These are phyloP conservation scores for Asterophora parasitica DNA, from an alignment of 768 basidiomycete species.

Conservation along the genomic window DNA sequence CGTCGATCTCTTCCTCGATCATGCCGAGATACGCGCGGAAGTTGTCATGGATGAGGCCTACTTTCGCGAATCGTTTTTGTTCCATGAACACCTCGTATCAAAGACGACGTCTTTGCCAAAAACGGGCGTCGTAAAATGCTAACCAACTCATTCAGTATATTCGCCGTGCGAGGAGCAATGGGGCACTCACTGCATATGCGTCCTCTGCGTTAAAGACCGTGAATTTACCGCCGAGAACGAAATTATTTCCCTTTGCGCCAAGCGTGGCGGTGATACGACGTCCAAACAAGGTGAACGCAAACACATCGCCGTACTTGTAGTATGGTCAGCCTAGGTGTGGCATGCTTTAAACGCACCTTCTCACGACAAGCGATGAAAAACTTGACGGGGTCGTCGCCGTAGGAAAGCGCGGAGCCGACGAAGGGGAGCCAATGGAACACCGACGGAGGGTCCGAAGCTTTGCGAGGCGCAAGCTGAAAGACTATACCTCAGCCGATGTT, in stretches of 20 bases:
- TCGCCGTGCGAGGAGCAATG: neutral
- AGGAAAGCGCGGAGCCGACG: conserved; percentile 82
- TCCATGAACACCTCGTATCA: conserved; percentile 97
- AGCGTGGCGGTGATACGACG: too few species aligned
- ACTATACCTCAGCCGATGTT: conserved; percentile 1
- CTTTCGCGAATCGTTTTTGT: conserved; percentile 97
- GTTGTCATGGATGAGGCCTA: conserved; percentile 91
- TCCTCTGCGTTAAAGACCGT: conserved; percentile 97
- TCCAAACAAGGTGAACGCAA: conserved; percentile 90
- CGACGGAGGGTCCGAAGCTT: conserved; percentile 75
- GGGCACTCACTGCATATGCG: conserved; percentile 73
- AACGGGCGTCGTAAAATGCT: conserved; percentile 91
- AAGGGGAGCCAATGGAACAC: conserved; percentile 93
- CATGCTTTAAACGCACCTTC: conserved; percentile 46
- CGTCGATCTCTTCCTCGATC: conserved; percentile 70
- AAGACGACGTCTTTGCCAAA: conserved; percentile 96
- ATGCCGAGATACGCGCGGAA: conserved; percentile 82
- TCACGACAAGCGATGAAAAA: conserved; percentile 78
- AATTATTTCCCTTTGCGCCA: too few species aligned
- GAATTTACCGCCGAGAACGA: too few species aligned
- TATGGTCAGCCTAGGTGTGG: too few species aligned
- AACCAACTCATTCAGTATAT: conserved; percentile 7
- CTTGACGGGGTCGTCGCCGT: conserved; percentile 89
- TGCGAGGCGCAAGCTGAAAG: conserved; percentile 24
- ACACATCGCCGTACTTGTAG: conserved; percentile 90